Base-by-base conservation (phyloP, 768 basidiomycete genomes). In the Trametes gibbosa region DNA sequence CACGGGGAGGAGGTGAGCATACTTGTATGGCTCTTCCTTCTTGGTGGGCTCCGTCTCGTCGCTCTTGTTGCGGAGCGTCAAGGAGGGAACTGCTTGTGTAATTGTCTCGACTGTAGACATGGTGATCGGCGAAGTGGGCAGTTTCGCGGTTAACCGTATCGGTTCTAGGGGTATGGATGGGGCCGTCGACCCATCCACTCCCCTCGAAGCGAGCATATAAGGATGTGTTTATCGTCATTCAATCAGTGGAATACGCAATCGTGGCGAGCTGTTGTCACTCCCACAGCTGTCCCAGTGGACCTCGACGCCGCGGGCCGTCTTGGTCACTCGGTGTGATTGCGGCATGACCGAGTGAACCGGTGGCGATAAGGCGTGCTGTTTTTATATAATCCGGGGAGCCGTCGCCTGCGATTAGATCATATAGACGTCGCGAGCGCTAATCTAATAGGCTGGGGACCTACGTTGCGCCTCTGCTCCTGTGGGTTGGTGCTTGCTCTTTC, bases 1-100 rank as follows among this genome's bases (percentile, higher is more conserved):
- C 47, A 81, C 67, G 10, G 92, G 91, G 13, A 92, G 77, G 52
- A 90, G 85, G 65, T 84, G 82, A 3, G 82, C 75, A 71, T 92
- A 93, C 42, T 76, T 75, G 75, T 92, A 92, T n/a, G 58, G 47
- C 8, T 60, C 64, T 23, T 59, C 56, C 48, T 62, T 39, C 50
- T 61, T 55, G 35, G 43, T 47, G 13, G 53, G 43, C 13, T 51
- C 61, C 17, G 61, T 41, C 46, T 54, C 29, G 29, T 53, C 39
- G 34, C 42, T 21, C 24, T 55, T 42, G 50, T 52, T 53, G 25
- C 64, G 67, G 41, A 68, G 64, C 9, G 53, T 58, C 42, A 67
- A 54, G 29, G 64, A 59, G 6, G 65, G 60, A 23, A 64, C 42
- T 3, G 63, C 25, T 46, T 65, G 50, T 12, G 63, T 65, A 21